phyloP scores from a whole-genome alignment of 2,329 filamentous ascomycete species.

The Uncinocarpus reesii region DNA sequence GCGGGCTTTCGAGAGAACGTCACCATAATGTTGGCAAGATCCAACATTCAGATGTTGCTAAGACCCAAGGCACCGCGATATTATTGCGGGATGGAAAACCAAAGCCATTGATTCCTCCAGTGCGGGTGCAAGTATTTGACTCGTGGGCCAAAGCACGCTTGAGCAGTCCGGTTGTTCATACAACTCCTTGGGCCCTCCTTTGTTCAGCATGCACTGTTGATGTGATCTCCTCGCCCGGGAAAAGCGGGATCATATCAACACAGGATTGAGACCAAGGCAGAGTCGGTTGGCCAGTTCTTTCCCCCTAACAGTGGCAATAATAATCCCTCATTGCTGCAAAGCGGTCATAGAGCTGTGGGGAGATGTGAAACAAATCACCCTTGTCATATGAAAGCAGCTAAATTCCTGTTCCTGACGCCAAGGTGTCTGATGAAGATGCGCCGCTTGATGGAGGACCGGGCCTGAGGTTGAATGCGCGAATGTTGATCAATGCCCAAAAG shows the following conservation, averaged over 20 bases:
- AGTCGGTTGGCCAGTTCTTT: neutral
- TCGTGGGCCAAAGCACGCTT: no score
- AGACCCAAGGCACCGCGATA: no score
- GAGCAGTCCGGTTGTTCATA: no score
- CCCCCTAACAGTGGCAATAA: neutral
- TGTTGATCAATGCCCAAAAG: no score
- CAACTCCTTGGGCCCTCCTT: neutral
- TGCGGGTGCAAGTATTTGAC: no score
- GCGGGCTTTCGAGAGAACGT: neutral
- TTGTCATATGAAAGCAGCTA: neutral
- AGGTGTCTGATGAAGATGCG: neutral
- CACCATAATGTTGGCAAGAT: no score
- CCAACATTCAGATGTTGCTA: no score
- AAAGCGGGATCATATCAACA: neutral
- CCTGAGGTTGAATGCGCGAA: neutral
- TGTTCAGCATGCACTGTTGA: neutral
- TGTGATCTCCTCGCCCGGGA: neutral
- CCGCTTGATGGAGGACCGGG: neutral
- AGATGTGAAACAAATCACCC: slow-evolving; percentile 5
- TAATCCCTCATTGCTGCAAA: slow-evolving; percentile 8
- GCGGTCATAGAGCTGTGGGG: neutral
- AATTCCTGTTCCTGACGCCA: neutral
- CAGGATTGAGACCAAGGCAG: neutral
- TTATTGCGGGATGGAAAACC: no score
- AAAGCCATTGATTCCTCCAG: no score